Percentiles rank a stretch among this genome's conserved stretches.
These are phyloP conservation scores for Coemansia asiatica DNA, from an alignment of 192 early-diverging fungal species.

Conservation along the genomic window DNA sequence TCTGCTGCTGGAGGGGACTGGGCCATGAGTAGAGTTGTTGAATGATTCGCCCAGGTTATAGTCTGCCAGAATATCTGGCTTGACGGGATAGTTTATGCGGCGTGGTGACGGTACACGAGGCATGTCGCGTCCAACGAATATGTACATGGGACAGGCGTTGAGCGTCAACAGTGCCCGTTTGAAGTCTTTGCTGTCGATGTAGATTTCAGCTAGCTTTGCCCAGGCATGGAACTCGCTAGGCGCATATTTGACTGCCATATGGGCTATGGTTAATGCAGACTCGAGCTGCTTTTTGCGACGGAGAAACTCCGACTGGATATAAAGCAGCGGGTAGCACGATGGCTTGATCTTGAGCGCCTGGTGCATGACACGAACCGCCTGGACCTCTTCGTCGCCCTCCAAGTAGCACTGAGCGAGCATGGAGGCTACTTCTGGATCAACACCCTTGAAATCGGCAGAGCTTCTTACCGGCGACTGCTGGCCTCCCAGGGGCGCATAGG, in stretches of 20 bases:
- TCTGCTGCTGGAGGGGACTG: conserved; percentile 28
- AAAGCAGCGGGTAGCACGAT: conserved; percentile 80
- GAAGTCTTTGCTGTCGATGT: conserved; percentile 81
- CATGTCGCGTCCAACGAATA: conserved; percentile 80
- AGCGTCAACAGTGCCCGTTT: conserved; percentile 86
- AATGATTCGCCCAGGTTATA: conserved; percentile 44
- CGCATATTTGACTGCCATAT: conserved; percentile 89
- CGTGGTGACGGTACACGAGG: conserved; percentile 90
- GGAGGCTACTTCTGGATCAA: conserved; percentile 88
- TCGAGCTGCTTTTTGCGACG: conserved; percentile 71
- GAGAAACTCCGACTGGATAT: conserved; percentile 90
- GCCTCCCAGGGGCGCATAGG: conserved; percentile 40
- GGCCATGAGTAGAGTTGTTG: conserved; percentile 32
- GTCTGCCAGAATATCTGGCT: conserved; percentile 67
- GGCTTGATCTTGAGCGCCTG: conserved; percentile 72
- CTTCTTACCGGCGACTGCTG: conserved; percentile 14
- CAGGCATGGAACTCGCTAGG: conserved; percentile 95
- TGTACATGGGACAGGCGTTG: conserved; percentile 99
- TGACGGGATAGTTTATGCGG: conserved; percentile 86
- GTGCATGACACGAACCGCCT: conserved; percentile 86
- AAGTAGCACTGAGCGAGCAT: conserved; percentile 81
- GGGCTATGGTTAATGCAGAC: conserved; percentile 82
- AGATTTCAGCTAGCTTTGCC: conserved; percentile 93
- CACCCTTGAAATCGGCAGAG: conserved; percentile 42
- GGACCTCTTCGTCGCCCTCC: conserved; percentile 85